phyloP scores from a whole-genome alignment of 202 grass and related monocot genomes.

The Digitaria exilis region DNA sequence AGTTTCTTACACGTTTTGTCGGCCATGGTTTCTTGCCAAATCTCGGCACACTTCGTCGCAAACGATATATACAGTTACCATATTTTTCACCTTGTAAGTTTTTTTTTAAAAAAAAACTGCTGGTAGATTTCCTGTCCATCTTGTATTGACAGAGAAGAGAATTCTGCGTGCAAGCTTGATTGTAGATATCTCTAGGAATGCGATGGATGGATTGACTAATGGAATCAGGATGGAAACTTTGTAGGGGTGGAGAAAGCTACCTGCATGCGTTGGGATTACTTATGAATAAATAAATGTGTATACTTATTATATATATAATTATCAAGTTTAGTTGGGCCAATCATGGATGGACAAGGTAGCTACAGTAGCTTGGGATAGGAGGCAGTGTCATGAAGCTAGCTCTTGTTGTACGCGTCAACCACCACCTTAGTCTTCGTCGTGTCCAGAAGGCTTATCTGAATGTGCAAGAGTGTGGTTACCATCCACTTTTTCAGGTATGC shows the following conservation, averaged over 20 bases:
- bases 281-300: too few relatives aligned
- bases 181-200: neutral
- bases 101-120: too few relatives aligned
- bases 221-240: neutral
- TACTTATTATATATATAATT: neutral
- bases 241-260: constrained; percentile 13
- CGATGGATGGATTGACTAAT: constrained; percentile 10
- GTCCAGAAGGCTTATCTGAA: neutral
- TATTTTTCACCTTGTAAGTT: neutral
- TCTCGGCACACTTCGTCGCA: neutral
- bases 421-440: neutral
- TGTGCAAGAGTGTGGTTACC: neutral
- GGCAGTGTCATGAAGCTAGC: neutral
- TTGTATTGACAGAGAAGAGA: too few relatives aligned
- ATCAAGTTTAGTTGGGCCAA: neutral
- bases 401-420: constrained; percentile 34
- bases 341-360: neutral
- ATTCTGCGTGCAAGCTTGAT: too few relatives aligned
- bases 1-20: neutral
- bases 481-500: neutral
- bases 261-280: neutral
- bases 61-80: too few relatives aligned
- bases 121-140: too few relatives aligned
- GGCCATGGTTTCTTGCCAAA: neutral
- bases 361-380: neutral